Conservation (phyloP, 73 alveolate species). For the Paramecium tetraurelia region DNA sequence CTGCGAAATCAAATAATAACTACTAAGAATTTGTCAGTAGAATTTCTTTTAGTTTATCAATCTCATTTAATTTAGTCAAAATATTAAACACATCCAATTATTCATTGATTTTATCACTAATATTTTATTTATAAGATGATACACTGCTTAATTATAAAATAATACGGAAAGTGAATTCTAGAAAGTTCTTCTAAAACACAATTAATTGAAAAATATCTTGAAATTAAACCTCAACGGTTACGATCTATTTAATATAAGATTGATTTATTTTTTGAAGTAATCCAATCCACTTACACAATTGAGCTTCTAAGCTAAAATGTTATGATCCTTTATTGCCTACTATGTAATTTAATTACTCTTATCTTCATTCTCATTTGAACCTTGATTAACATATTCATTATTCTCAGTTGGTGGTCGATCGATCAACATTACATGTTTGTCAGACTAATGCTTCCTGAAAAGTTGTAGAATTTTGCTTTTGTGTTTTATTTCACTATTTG, state of each 20-base stretch:
- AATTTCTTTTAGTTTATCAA: conserved; percentile 3
- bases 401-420: not conserved
- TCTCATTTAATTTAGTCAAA: not conserved
- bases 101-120: not conserved
- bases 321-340: not conserved
- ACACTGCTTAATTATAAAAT: not conserved
- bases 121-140: not conserved
- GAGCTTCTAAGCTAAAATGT: not conserved
- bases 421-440: not conserved
- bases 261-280: not conserved
- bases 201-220: not conserved
- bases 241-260: not conserved
- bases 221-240: not conserved
- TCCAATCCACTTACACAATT: conserved; percentile 19
- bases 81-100: not conserved
- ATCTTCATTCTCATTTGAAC: not conserved
- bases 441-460: not conserved
- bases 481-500: not conserved
- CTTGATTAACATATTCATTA: not conserved
- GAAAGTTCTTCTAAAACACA: not conserved
- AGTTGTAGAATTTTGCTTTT: not conserved
- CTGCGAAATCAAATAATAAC: not conserved
- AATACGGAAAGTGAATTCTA: not conserved
- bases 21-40: not conserved
- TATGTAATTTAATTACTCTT: not conserved